phyloP scores from a whole-genome alignment of 805 yeast species.

The Torulaspora franciscae region DNA sequence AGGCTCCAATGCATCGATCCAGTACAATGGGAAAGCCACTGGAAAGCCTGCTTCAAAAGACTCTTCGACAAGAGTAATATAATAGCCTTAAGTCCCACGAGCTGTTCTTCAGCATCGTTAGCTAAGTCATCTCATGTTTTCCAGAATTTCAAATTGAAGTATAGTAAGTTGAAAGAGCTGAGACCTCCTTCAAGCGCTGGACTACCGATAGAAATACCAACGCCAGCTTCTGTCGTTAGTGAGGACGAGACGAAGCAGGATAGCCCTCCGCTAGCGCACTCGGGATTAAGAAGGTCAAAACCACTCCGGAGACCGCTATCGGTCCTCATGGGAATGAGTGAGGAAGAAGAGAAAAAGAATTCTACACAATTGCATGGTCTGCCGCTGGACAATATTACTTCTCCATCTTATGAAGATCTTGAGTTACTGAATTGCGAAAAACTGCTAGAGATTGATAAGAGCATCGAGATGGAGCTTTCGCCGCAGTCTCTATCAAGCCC shows the following conservation, averaged over 20 bases:
- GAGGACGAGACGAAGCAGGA: not conserved
- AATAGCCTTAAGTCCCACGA: constrained; percentile 5
- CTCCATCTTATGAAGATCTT: constrained; percentile 22
- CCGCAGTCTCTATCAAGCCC: constrained; percentile 12
- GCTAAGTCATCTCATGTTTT: constrained; percentile 17
- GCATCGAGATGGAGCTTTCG: constrained; percentile 22
- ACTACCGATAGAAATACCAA: constrained; percentile 14
- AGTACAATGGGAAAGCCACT: constrained; percentile 26
- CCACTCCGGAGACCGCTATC: constrained; percentile 18
- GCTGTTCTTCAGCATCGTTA: constrained; percentile 12
- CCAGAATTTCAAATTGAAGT: constrained; percentile 18
- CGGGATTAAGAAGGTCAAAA: constrained; percentile 20
- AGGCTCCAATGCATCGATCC: constrained; percentile 22
- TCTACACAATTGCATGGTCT: not conserved
- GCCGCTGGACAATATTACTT: not conserved
- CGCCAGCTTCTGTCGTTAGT: not conserved
- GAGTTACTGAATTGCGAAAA: constrained; percentile 26
- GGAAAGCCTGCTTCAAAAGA: constrained; percentile 22
- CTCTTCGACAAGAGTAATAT: constrained; percentile 14
- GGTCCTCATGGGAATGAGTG: constrained; percentile 8
- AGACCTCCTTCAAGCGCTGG: constrained; percentile 14
- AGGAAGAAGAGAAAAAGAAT: constrained; percentile 1
- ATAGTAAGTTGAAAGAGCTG: constrained; percentile 15
- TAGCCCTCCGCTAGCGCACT: not conserved
- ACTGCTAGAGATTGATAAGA: constrained; percentile 24